A percentile compares a stretch with the other conserved stretches of the same genome.
Conservation (phyloP, 805 yeast species). For the Ogataea glucozyma region DNA sequence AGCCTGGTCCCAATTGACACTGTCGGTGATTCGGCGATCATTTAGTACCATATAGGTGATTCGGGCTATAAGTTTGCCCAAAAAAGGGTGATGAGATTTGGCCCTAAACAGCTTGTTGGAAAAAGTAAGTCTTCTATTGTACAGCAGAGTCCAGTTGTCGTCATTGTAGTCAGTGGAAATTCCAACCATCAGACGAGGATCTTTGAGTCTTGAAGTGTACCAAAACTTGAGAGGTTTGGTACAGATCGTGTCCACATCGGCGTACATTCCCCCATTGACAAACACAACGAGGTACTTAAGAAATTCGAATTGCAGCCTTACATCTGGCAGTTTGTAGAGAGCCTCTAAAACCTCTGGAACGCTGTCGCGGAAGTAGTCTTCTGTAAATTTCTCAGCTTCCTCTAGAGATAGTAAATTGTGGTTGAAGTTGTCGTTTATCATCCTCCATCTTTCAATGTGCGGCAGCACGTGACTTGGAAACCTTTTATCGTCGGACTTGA, state of each 20-base stretch:
- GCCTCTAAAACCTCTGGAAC: constrained; percentile 51
- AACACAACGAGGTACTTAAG: constrained; percentile 53
- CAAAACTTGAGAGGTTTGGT: constrained; percentile 45
- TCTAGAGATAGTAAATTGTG: constrained; percentile 23
- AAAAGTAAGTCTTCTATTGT: constrained; percentile 27
- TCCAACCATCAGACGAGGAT: constrained; percentile 23
- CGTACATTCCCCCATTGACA: constrained; percentile 60
- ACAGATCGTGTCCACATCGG: constrained; percentile 61
- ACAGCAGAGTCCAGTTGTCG: constrained; percentile 26
- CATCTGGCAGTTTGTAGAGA: constrained; percentile 48
- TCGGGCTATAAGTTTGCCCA: constrained; percentile 28
- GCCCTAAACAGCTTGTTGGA: constrained; percentile 26
- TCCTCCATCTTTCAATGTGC: constrained; percentile 26
- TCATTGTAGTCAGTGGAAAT: constrained; percentile 27
- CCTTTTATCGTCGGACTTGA: constrained; percentile 25
- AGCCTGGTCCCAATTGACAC: constrained; percentile 31
- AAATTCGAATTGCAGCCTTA: constrained; percentile 51
- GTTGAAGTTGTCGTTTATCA: constrained; percentile 24
- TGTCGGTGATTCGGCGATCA: constrained; percentile 14
- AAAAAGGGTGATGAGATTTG: constrained; percentile 29
- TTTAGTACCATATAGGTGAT: constrained; percentile 23
- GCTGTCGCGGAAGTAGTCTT: constrained; percentile 20
- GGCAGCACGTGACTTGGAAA: constrained; percentile 20
- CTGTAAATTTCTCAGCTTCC: constrained; percentile 20
- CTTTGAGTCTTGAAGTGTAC: constrained; percentile 21